phyloP scores from a whole-genome alignment of 73 alveolate genomes.

The Paramecium sexaurelia region DNA sequence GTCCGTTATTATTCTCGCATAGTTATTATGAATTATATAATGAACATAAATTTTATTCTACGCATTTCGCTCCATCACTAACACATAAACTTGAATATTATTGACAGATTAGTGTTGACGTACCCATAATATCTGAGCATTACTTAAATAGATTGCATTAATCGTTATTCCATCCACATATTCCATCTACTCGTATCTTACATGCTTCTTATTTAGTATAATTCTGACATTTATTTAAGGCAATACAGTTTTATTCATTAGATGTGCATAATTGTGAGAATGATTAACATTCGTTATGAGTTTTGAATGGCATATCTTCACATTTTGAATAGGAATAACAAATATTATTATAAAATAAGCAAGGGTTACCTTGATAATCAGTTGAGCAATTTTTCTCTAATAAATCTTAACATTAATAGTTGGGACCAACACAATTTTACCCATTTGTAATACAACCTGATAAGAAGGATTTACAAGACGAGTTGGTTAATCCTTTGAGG shows the following conservation, averaged over 20 bases:
- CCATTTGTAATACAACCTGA: constrained; percentile 1
- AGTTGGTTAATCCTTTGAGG: not conserved
- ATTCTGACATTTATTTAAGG: not conserved
- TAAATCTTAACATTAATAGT: not conserved
- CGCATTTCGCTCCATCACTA: constrained; percentile 19
- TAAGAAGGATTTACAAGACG: not conserved
- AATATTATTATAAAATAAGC: not conserved
- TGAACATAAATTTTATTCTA: not conserved
- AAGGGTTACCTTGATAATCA: not conserved
- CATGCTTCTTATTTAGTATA: not conserved
- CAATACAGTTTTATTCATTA: not conserved
- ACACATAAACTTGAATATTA: not conserved
- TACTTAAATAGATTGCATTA: not conserved
- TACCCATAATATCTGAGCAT: not conserved
- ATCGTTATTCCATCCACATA: not conserved
- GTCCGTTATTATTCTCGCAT: not conserved
- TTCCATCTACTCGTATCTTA: not conserved
- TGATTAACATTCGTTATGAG: not conserved
- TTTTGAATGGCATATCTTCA: not conserved
- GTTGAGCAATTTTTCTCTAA: not conserved
- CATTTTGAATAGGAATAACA: not conserved
- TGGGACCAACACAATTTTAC: not conserved
- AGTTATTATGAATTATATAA: not conserved
- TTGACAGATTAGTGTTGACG: not conserved
- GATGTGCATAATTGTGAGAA: not conserved